Percentiles rank a stretch among this genome's conserved stretches.
Evolutionary conservation across 73 alveolate genomes (phyloP).

Genomic region (Tetrahymena thermophila): DNA sequence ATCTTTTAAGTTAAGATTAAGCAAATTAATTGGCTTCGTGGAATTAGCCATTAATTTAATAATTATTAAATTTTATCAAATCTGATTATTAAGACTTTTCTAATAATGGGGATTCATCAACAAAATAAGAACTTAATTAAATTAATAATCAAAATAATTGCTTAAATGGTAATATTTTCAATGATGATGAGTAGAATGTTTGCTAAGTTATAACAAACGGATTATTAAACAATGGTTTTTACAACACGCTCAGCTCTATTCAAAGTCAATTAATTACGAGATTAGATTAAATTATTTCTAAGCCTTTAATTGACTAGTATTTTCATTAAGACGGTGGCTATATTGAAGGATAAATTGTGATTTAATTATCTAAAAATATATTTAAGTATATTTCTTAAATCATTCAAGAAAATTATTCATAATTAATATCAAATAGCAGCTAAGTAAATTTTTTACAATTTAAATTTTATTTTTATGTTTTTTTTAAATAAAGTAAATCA

Average conservation of each 20-base stretch:
- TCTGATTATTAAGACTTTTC: background rate
- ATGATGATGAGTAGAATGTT: background rate
- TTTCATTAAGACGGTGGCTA: background rate
- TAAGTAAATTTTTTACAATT: background rate
- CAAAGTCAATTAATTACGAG: background rate
- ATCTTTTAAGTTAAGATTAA: background rate
- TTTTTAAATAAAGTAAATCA: background rate
- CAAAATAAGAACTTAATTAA: background rate
- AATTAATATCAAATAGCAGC: background rate
- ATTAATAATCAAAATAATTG: background rate
- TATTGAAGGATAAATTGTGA: background rate
- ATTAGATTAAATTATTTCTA: background rate
- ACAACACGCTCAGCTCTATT: background rate
- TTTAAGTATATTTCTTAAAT: background rate
- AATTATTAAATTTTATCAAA: background rate
- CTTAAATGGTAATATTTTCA: background rate
- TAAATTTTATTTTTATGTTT: background rate
- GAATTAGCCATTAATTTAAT: background rate
- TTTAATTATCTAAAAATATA: background rate
- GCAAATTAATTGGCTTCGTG: background rate
- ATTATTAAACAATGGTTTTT: background rate
- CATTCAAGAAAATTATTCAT: background rate
- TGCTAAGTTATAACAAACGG: background rate
- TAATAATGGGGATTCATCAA: background rate
- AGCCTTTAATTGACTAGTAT: background rate